Conservation (phyloP, 164 flowering plant species). For the Aristolochia californica region DNA sequence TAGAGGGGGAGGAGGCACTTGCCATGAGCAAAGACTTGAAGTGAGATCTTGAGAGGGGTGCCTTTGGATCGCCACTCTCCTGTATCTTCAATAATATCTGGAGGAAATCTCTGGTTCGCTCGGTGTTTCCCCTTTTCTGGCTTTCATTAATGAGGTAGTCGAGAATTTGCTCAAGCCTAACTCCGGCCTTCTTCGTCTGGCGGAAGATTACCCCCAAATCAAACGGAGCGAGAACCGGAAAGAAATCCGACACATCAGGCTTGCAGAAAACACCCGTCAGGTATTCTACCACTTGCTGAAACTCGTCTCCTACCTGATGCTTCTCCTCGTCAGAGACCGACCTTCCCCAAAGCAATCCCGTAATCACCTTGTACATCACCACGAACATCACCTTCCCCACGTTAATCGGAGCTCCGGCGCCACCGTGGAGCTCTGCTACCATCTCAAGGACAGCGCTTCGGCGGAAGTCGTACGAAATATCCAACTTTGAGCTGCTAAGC, state of each 20-base stretch:
- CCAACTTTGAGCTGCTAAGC: conserved; percentile 7
- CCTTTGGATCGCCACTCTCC: too few species aligned
- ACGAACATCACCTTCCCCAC: conserved; percentile 9
- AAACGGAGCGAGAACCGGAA: conserved; percentile 17
- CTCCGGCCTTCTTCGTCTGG: not conserved
- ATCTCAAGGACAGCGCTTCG: conserved; percentile 2
- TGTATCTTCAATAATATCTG: too few species aligned
- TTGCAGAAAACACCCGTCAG: conserved; percentile 1
- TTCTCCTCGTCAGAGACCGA: conserved; percentile 8
- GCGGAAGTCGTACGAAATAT: conserved; percentile 1
- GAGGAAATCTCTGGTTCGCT: too few species aligned
- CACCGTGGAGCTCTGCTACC: not conserved
- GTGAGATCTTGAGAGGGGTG: too few species aligned
- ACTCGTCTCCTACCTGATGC: not conserved
- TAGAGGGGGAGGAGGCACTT: too few species aligned
- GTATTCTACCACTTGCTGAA: conserved; percentile 1
- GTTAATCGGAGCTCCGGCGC: conserved; percentile 3
- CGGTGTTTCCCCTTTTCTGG: too few species aligned
- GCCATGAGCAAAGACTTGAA: too few species aligned
- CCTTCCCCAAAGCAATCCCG: conserved; percentile 11
- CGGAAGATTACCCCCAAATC: conserved; percentile 23
- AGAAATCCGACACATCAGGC: conserved; percentile 23
- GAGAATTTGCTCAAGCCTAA: conserved; percentile 9
- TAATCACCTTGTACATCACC: conserved; percentile 5
- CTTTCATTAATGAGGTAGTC: not conserved